Evolutionary conservation across 768 basidiomycete genomes (phyloP).

Genomic region (Mrakia frigida): DNA sequence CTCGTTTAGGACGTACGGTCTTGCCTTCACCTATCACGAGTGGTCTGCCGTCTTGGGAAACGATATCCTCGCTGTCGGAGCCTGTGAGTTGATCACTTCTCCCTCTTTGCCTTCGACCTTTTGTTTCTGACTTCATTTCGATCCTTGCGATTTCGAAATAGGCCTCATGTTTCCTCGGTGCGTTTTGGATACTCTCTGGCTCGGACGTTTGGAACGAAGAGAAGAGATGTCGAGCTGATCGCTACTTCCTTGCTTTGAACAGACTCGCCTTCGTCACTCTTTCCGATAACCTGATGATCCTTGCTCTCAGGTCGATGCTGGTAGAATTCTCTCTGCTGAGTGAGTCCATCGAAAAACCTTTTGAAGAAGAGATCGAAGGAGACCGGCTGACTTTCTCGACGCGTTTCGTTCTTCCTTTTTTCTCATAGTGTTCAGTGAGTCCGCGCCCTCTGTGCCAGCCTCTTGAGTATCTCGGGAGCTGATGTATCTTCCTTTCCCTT

Average conservation of each 20-base stretch:
- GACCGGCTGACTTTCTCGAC: background rate
- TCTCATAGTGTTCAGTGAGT: slow-evolving; percentile 53
- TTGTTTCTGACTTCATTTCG: no score
- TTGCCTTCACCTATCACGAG: slow-evolving; percentile 52
- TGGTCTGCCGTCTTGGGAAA: slow-evolving; percentile 69
- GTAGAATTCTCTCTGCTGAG: slow-evolving; percentile 61
- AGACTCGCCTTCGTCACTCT: slow-evolving; percentile 48
- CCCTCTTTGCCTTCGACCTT: no score
- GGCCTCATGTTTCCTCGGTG: slow-evolving; percentile 73
- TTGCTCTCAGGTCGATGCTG: slow-evolving; percentile 73
- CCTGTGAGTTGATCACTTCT: slow-evolving; percentile 43
- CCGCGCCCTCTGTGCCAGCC: slow-evolving; percentile 38
- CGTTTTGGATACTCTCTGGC: background rate
- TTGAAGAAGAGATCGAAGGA: no score
- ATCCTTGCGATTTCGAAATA: no score
- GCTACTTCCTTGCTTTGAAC: background rate
- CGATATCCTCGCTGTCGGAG: slow-evolving; percentile 81
- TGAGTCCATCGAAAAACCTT: no score
- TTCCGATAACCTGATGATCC: slow-evolving; percentile 36
- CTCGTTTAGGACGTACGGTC: slow-evolving; percentile 73
- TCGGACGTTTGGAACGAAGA: no score
- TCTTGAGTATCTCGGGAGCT: slow-evolving; percentile 46
- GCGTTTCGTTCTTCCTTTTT: slow-evolving; percentile 56
- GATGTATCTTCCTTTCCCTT: slow-evolving; percentile 38
- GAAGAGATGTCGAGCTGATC: no score